Evolutionary conservation across 1,284 basidiomycete species (phyloP).

Genomic region (Ganoderma lingzhi): DNA sequence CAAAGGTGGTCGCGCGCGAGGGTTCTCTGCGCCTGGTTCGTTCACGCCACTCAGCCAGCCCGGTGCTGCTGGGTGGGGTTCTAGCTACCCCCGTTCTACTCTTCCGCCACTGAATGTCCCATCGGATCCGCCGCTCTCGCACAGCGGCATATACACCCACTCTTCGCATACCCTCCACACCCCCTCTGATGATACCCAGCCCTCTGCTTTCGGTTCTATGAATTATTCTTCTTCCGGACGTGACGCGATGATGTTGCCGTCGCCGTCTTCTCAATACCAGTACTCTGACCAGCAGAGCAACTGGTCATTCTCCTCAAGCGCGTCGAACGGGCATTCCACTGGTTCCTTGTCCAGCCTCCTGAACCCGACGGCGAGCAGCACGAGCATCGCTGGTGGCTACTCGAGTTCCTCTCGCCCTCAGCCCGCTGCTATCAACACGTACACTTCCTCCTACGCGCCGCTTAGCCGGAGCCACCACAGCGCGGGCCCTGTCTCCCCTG

Average conservation of each 20-base stretch:
- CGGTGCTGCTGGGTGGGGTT: conserved; percentile 61
- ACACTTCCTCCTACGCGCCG: conserved; percentile 67
- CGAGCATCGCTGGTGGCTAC: conserved; percentile 53
- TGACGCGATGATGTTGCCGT: conserved; percentile 51
- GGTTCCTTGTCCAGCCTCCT: conserved; percentile 80
- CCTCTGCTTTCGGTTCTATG: conserved; percentile 63
- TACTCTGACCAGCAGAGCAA: conserved; percentile 60
- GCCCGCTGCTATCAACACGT: conserved; percentile 72
- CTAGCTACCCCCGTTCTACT: conserved; percentile 67
- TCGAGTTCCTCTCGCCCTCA: conserved; percentile 37
- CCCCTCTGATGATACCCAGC: conserved; percentile 70
- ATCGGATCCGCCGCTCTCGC: conserved; percentile 68
- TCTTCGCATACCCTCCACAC: conserved; percentile 69
- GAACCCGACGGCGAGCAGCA: conserved; percentile 64
- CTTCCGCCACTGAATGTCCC: conserved; percentile 86
- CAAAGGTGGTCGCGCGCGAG: conserved; percentile 67
- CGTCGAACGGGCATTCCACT: conserved; percentile 65
- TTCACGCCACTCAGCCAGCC: conserved; percentile 73
- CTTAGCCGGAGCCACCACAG: conserved; percentile 69
- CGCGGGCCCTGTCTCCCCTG: conserved; percentile 77
- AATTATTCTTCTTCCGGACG: conserved; percentile 54
- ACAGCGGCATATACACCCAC: conserved; percentile 55
- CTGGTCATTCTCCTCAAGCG: conserved; percentile 69
- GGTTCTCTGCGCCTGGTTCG: conserved; percentile 82
- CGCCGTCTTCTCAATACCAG: conserved; percentile 62